Percentiles rank a stretch among this genome's conserved stretches.
Conservation (phyloP, 768 basidiomycete genomes). For the Panaeolus papilionaceus region DNA sequence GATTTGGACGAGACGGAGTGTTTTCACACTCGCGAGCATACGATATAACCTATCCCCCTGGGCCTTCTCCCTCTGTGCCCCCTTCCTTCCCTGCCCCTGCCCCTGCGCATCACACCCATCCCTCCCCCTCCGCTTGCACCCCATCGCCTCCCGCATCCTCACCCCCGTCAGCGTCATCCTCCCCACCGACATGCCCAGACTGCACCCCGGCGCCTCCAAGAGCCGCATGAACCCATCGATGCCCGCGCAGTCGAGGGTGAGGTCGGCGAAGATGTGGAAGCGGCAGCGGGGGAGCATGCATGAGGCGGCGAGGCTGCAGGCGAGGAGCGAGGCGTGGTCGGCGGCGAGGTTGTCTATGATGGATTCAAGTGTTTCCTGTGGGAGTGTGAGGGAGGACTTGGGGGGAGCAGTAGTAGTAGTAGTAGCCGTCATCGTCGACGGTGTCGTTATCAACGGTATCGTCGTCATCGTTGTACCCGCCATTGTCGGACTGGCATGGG, state of each 20-base stretch:
- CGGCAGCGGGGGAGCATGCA: slow-evolving; percentile 33
- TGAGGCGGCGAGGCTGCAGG: slow-evolving; percentile 38
- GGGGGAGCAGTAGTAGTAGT: background rate
- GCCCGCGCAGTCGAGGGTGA: slow-evolving; percentile 31
- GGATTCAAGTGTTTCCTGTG: slow-evolving; percentile 40
- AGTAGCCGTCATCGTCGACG: background rate
- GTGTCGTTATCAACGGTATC: too few relatives aligned
- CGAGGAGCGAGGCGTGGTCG: slow-evolving; percentile 32
- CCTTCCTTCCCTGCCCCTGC: background rate
- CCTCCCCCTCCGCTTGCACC: too few relatives aligned
- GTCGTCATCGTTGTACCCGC: too few relatives aligned
- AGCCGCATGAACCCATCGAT: slow-evolving; percentile 34
- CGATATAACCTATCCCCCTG: slow-evolving; percentile 18
- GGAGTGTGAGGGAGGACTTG: slow-evolving; percentile 27
- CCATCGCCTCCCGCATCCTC: slow-evolving; percentile 8
- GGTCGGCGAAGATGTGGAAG: slow-evolving; percentile 37
- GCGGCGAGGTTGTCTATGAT: slow-evolving; percentile 37
- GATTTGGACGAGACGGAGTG: slow-evolving; percentile 33
- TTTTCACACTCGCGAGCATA: slow-evolving; percentile 25
- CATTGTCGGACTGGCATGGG: background rate
- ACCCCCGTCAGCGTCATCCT: slow-evolving; percentile 28
- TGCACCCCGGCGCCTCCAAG: slow-evolving; percentile 37
- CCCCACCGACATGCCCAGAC: slow-evolving; percentile 32
- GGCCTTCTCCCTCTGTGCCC: background rate
- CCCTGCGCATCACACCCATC: background rate